A percentile compares a stretch with the other conserved stretches of the same genome.
Conservation (phyloP, 108 stramenopile species). For the Hondaea fermentalgiana region DNA sequence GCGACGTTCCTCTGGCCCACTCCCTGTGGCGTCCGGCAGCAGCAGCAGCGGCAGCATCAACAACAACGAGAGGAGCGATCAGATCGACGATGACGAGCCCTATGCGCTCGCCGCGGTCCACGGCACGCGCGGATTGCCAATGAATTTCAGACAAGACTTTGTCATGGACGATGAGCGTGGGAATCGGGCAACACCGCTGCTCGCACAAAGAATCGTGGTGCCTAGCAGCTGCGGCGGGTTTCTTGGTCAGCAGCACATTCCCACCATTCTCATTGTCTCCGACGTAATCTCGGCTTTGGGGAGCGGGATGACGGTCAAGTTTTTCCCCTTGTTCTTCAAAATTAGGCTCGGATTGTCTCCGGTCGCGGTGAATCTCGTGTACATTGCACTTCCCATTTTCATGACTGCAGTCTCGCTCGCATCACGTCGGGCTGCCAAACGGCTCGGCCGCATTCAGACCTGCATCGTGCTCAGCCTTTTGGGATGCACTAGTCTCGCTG, state of each 20-base stretch:
- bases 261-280: slow-evolving; percentile 33
- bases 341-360: slow-evolving; percentile 44
- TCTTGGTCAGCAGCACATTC: slow-evolving; percentile 5
- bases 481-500: slow-evolving; percentile 35
- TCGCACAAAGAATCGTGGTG: neutral
- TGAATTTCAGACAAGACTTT: too few relatives aligned
- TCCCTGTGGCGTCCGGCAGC: neutral
- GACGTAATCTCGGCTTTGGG: slow-evolving; percentile 55
- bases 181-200: too few relatives aligned
- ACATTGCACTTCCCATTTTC: slow-evolving; percentile 41
- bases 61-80: too few relatives aligned
- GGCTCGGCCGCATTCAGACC: slow-evolving; percentile 37
- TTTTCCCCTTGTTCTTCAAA: slow-evolving; percentile 61
- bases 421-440: slow-evolving; percentile 29
- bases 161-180: too few relatives aligned
- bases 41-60: neutral
- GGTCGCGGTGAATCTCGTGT: slow-evolving; percentile 50
- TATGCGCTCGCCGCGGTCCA: too few relatives aligned
- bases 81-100: too few relatives aligned
- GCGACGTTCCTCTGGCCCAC: too few relatives aligned
- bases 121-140: too few relatives aligned
- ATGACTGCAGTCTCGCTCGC: slow-evolving; percentile 37
- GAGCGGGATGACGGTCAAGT: slow-evolving; percentile 64
- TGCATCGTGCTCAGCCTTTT: slow-evolving; percentile 39
- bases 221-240: neutral